A percentile compares a stretch with the other conserved stretches of the same genome.
phyloP scores from a whole-genome alignment of 305 asterid genomes.

The Coffea humblotiana region DNA sequence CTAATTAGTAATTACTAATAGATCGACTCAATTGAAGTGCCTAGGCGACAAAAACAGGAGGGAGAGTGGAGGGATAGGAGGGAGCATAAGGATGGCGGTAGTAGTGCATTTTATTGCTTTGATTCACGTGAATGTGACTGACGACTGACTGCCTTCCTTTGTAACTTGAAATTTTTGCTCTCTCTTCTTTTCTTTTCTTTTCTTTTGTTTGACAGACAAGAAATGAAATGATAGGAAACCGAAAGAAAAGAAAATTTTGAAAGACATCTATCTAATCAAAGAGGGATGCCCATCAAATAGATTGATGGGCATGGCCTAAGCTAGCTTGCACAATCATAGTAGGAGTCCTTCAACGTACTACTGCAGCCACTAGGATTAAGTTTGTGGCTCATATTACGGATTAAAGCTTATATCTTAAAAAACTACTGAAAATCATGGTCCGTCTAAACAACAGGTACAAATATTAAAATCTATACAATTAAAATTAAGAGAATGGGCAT shows the following conservation, averaged over 20 bases:
- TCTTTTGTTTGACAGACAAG: slow-evolving; percentile 23
- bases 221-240: slow-evolving; percentile 18
- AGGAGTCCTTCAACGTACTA: not conserved
- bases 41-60: slow-evolving; percentile 62
- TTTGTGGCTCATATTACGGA: too few relatives aligned
- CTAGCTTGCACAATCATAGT: not conserved
- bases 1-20: too few relatives aligned
- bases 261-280: slow-evolving; percentile 28
- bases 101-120: slow-evolving; percentile 19
- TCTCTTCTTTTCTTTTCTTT: not conserved
- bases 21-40: slow-evolving; percentile 16
- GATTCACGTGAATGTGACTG: slow-evolving; percentile 29
- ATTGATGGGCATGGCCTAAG: slow-evolving; percentile 11
- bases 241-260: slow-evolving; percentile 21
- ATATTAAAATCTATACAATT: too few relatives aligned
- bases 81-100: slow-evolving; percentile 23
- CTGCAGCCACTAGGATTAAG: not conserved
- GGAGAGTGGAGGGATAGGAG: too few relatives aligned
- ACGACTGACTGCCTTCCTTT: slow-evolving; percentile 17
- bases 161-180: slow-evolving; percentile 11
- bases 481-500: too few relatives aligned
- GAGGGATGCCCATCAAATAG: slow-evolving; percentile 16
- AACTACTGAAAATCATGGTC: too few relatives aligned
- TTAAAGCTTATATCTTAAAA: too few relatives aligned
- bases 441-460: too few relatives aligned